Evolutionary conservation across 306 rosid species (phyloP).

Genomic region (Vachellia pachyceras): DNA sequence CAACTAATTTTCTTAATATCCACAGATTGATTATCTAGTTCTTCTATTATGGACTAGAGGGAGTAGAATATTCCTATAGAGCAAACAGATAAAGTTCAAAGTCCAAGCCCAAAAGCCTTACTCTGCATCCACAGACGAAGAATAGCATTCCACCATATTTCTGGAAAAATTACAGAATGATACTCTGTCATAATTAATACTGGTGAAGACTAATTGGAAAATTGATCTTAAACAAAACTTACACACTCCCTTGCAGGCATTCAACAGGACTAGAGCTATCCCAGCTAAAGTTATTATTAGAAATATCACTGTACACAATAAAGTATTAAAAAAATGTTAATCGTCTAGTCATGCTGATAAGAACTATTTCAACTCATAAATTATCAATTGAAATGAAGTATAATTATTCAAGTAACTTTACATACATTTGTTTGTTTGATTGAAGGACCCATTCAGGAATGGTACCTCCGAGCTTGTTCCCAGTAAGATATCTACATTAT

Average conservation of each 20-base stretch:
- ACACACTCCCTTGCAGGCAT: background rate
- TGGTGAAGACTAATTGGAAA: background rate
- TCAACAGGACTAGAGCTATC: background rate
- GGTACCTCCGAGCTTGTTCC: background rate
- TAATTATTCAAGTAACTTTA: background rate
- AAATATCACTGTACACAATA: background rate
- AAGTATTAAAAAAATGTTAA: background rate
- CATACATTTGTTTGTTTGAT: background rate
- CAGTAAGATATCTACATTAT: background rate
- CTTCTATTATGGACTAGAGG: no score
- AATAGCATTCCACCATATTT: background rate
- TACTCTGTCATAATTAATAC: background rate
- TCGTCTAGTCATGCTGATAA: background rate
- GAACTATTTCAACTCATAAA: background rate
- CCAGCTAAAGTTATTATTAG: slow-evolving; percentile 5
- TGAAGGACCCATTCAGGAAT: background rate
- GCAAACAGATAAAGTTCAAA: background rate
- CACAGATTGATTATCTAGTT: no score
- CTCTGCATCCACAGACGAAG: background rate
- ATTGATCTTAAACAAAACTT: background rate
- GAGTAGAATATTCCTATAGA: background rate
- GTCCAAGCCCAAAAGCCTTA: background rate
- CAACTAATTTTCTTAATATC: no score
- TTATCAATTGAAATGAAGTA: background rate
- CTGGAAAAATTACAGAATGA: background rate